phyloP scores from a whole-genome alignment of 1,284 basidiomycete species.

The Paramarasmius palmivorus region DNA sequence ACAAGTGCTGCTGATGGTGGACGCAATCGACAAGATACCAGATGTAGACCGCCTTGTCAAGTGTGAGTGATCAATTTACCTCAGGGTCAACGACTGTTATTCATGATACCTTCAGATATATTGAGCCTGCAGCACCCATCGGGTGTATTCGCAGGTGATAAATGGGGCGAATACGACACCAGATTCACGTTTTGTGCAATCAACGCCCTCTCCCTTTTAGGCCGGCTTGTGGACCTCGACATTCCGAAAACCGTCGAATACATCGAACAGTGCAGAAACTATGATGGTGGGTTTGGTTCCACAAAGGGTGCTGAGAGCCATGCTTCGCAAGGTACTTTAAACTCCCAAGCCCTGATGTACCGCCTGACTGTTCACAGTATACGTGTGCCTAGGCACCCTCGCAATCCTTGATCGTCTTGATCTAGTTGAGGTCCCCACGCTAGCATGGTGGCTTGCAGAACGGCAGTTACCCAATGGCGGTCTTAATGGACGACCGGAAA shows the following conservation, averaged over 20 bases:
- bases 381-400: conserved; percentile 85
- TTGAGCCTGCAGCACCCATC: conserved; percentile 81
- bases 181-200: conserved; percentile 91
- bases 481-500: conserved; percentile 94
- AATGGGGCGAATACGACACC: conserved; percentile 90
- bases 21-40: conserved; percentile 70
- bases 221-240: conserved; percentile 63
- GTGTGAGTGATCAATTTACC: conserved; percentile 53
- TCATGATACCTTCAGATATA: conserved; percentile 57
- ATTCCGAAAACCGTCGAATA: conserved; percentile 72
- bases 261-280: conserved; percentile 82
- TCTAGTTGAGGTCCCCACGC: conserved; percentile 70
- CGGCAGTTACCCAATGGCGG: conserved; percentile 93
- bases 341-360: background rate
- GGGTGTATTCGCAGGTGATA: conserved; percentile 90
- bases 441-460: conserved; percentile 93
- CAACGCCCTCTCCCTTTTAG: conserved; percentile 81
- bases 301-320: conserved; percentile 89
- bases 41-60: conserved; percentile 70
- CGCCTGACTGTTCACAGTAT: conserved; percentile 57
- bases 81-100: background rate
- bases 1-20: conserved; percentile 88
- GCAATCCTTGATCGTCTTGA: conserved; percentile 86
- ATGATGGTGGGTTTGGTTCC: conserved; percentile 94
- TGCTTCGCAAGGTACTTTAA: conserved; percentile 77